Base-by-base conservation (phyloP, 176 grass and related monocot genomes). In the Musa schizocarpa region DNA sequence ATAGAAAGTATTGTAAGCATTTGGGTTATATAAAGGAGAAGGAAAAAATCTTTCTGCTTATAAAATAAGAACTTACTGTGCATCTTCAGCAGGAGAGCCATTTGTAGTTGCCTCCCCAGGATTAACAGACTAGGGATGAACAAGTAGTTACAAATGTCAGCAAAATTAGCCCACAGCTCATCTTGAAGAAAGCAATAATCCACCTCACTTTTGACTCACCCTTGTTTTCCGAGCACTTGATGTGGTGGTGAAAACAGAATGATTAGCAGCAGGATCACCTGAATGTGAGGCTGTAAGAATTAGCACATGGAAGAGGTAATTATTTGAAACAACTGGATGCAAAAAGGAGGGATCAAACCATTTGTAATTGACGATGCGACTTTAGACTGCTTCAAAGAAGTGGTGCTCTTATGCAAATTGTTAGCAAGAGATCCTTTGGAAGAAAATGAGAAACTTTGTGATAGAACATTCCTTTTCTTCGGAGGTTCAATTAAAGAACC, bases 381-480 rank as follows among this genome's bases (percentile, higher is more conserved):
- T 76, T 85, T 93, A 21, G 58, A 29, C 13, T 80, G 90, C 80
- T 83, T 91, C 2, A 76, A 49, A 54, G 63, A 1, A n/a, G n/a
- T 58, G 1, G 57, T 63, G 54, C 48, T 69, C 72, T 89, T 97
- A 74, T 17, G 88, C 48, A 57, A 20, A 50, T 20, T 50, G 50
- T 17, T 52, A 16, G 57, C 58, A 21, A 61, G 52, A 12, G 79
- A 20, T 10, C 57, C 82, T 78, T 80, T 82, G 11, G 94, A 73
- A 54, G 84, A 77, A 71, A 87, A 89, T 1, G 94, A 98, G 17
- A 82, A 52, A 80, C 88, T 93, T 76, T 93, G 88, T 52, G 84
- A 84, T 52, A 98, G 82, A 12, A 68, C 83, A 22, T 86, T 82
- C 50, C 71, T 91, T 85, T 87, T 98, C 22, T 2, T 79, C 72